Conservation (phyloP, 306 rosid genomes). For the Prunus dulcis region DNA sequence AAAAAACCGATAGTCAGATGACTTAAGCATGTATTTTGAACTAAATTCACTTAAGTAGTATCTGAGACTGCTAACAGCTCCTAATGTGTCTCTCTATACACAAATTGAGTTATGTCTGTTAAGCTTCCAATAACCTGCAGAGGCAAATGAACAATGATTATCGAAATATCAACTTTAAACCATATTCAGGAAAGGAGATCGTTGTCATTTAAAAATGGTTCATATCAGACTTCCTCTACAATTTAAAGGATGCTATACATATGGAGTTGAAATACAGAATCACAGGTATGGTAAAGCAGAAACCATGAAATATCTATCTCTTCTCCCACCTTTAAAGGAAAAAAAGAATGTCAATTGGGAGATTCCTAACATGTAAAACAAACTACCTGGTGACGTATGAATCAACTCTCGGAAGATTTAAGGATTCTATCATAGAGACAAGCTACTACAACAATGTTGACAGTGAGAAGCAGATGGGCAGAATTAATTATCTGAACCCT, state of each 20-base stretch:
- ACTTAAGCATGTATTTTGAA: background rate
- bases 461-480: background rate
- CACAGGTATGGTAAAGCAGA: background rate
- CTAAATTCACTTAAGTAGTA: background rate
- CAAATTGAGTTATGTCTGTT: background rate
- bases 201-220: background rate
- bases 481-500: background rate
- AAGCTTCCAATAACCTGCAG: slow-evolving; percentile 33
- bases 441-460: background rate
- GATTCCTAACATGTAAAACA: background rate
- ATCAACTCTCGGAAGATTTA: background rate
- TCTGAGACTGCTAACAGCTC: slow-evolving; percentile 1
- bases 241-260: background rate
- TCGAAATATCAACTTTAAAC: background rate
- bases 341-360: background rate
- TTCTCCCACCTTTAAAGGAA: background rate
- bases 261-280: background rate
- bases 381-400: background rate
- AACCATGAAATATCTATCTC: background rate
- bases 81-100: background rate
- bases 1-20: background rate
- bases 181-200: background rate
- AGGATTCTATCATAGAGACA: background rate
- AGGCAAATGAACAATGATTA: background rate
- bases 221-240: background rate